phyloP scores from a whole-genome alignment of 78 protist genomes.

The Dictyostelium brefeldianum region DNA sequence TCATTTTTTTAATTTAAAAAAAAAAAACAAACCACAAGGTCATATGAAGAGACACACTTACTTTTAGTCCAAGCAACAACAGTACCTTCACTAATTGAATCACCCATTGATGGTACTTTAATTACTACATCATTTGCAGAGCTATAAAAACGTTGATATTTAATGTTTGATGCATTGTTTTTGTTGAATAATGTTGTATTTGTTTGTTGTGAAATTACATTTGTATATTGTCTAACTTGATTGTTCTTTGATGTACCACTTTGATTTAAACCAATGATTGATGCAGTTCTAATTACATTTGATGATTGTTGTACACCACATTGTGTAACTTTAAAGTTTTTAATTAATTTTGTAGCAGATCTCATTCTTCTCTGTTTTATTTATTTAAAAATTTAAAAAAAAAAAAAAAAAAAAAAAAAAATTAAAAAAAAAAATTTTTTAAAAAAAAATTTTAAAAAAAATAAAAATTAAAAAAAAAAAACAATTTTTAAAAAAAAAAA shows the following conservation, averaged over 20 bases:
- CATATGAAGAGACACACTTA: slow-evolving; percentile 13
- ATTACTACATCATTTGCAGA: slow-evolving; percentile 52
- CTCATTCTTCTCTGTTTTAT: slow-evolving; percentile 10
- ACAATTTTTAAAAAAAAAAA: not conserved
- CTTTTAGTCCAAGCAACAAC: slow-evolving; percentile 80
- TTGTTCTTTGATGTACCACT: not conserved
- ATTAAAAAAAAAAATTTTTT: not conserved
- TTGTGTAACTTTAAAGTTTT: not conserved
- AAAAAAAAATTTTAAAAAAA: too few relatives aligned
- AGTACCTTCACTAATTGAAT: slow-evolving; percentile 83
- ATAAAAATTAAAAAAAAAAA: not conserved
- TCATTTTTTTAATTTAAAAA: not conserved
- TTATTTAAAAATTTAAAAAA: not conserved
- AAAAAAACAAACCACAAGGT: not conserved
- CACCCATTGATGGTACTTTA: slow-evolving; percentile 87
- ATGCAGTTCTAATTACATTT: not conserved
- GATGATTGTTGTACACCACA: not conserved
- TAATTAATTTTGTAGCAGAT: slow-evolving; percentile 3
- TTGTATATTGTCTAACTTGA: not conserved
- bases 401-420: not conserved
- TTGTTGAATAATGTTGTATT: slow-evolving; percentile 5
- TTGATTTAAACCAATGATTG: not conserved
- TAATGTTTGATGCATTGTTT: not conserved
- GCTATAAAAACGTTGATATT: slow-evolving; percentile 44
- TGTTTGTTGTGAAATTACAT: not conserved